These are phyloP conservation scores for Uromyces viciae-fabae DNA, from an alignment of 1,284 basidiomycete genomes.

Conservation along the genomic window DNA sequence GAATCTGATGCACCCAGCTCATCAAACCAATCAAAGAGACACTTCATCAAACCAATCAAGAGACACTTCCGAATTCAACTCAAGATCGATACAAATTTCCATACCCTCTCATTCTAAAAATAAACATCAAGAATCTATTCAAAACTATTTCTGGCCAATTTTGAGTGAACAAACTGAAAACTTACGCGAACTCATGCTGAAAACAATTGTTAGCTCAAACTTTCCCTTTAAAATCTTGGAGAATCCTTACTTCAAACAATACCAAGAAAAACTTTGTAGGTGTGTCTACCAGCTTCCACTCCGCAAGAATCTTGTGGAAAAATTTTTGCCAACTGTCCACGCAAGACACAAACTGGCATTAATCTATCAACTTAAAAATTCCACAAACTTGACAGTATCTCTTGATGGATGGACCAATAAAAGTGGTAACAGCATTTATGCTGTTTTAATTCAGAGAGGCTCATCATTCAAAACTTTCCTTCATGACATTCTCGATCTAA, in stretches of 20 bases:
- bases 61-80: not conserved
- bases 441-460: not conserved
- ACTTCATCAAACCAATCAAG: not conserved
- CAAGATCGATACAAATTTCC: not conserved
- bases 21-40: not conserved
- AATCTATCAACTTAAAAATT: not conserved
- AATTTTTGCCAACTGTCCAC: constrained; percentile 9
- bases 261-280: not conserved
- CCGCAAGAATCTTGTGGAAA: not conserved
- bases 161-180: not conserved
- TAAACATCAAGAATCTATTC: not conserved
- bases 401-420: constrained; percentile 22
- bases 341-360: not conserved
- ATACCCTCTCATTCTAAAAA: not conserved
- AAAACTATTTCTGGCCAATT: not conserved
- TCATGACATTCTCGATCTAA: constrained; percentile 11
- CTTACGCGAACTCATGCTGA: constrained; percentile 3
- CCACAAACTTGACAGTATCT: not conserved
- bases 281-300: not conserved
- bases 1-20: not conserved
- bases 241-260: constrained; percentile 26
- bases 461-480: not conserved
- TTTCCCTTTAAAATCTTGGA: not conserved
- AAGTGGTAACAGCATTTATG: constrained; percentile 14
- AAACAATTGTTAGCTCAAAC: not conserved